Evolutionary conservation across 2,329 filamentous ascomycete genomes (phyloP), one percentile per base, ranked within the genome.

Genomic region (Orbilia ellipsospora): DNA sequence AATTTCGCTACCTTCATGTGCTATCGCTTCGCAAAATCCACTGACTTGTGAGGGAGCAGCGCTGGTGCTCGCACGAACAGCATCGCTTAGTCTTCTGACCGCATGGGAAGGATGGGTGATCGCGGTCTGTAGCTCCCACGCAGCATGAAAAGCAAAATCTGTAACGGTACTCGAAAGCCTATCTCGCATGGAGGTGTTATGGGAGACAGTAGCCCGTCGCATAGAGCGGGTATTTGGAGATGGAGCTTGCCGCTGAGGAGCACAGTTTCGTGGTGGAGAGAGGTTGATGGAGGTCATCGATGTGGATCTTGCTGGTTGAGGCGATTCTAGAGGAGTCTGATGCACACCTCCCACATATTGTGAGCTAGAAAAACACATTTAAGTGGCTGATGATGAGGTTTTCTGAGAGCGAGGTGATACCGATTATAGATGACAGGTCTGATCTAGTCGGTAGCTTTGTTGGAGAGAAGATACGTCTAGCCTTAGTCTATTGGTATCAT

Each of bases 121-220:
- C 2, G 64, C 72, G 4, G 50, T 64, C 23, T 69, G 44, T 13
- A 75, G 20, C 16, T 75, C 72, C 45, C 54, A 75, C 15, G 36
- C 45, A 2, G 72, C 60, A 31, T 61, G 64, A 23, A 65, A 61
- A 13, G 72, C 72, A 12, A 65, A 16, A 44, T 75, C 72, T 4
- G 42, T 36, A 18, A 65, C 48, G 2, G 52, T 75, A 18, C 12
- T 45, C 18, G 52, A 26, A 44, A 73, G n/a, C 5, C 50, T 59
- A 18, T 73, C 61, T n/a, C 28, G 18, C 12, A 52, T 23, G 0
- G 42, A 57, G 18, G 48, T 31, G 26, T 74, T 74, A 13, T 74
- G 59, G 1, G 62, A 51, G n/a, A 74, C 68, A 0, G 70, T 57
- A 2, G 63, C 63, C 23, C 48, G 23, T 8, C 52, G 18, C 16